Evolutionary conservation across 202 grass and related monocot species (phyloP), one percentile per base, ranked within the genome.

Genomic region (Carex sylvatica): DNA sequence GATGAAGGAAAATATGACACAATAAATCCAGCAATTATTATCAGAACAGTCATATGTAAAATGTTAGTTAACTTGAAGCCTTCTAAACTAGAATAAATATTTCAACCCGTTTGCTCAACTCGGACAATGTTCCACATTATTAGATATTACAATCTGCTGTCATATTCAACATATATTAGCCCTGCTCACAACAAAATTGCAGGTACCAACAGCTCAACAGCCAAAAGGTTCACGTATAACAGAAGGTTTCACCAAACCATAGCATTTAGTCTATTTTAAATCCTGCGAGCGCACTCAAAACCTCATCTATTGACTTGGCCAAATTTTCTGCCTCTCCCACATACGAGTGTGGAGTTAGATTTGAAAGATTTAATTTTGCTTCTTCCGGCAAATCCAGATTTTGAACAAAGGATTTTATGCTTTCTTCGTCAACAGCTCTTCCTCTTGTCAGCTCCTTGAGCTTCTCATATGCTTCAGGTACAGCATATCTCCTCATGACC

Each of bases 401-500:
- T 82, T 91, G 76, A 69, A 91, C 86, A 84, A 98, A 98, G 23
- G 76, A 75, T 65, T 68, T 81, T 86, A 98, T 93, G 84, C 91
- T 98, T 42, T 89, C 86, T 85, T 98, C 91, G 44, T 91, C 89
- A 56, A 95, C 92, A 75, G 61, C 80, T 80, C 88, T 89, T 44
- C 95, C 95, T 87, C 91, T 93, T 6, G 87, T 93, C 42, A 95
- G 53, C 26, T 98, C 92, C 89, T 98, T 98, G 69, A 98, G 89
- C 78, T 95, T 98, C 80, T 98, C 92, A 62, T 95, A 95, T 60
- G 91, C 87, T 67, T 95, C 86, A 36, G 92, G 89, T 61, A 98
- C 87, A 22, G 85, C 89, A 86, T 95, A 92, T 81, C 95, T 95
- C 86, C 95, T 84, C 95, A 95, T 98, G 28, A 98, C 92, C 92